Percentiles rank a stretch among this genome's conserved stretches.
Conservation (phyloP, 2,329 filamentous ascomycete genomes). For the Fusarium paranaense region DNA sequence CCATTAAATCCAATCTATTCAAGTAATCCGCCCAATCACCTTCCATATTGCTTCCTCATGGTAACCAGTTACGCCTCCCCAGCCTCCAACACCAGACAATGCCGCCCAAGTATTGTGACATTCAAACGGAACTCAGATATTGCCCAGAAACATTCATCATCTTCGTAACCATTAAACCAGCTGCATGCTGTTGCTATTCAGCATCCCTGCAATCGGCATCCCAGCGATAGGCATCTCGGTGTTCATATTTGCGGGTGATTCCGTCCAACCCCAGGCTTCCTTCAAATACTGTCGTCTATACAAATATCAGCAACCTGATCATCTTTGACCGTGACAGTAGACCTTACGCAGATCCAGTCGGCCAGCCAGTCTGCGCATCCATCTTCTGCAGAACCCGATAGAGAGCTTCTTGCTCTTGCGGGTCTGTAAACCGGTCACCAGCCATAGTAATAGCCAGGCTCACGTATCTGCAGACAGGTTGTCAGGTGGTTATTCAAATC, state of each 20-base stretch:
- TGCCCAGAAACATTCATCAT: background rate
- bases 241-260: conserved; percentile 29
- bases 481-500: background rate
- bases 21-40: background rate
- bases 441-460: conserved; percentile 47
- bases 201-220: conserved; percentile 27
- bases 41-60: background rate
- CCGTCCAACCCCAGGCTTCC: conserved; percentile 41
- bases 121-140: background rate
- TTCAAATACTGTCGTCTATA: conserved; percentile 37
- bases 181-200: conserved; percentile 23
- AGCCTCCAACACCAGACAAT: background rate
- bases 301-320: background rate
- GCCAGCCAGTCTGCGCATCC: conserved; percentile 44
- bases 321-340: rapidly evolving
- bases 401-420: conserved; percentile 52
- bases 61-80: background rate
- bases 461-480: conserved; percentile 32
- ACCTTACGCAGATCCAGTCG: conserved; percentile 44
- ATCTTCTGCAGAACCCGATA: conserved; percentile 50
- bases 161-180: background rate
- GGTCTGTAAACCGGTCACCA: conserved; percentile 54
- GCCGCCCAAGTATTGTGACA: background rate
- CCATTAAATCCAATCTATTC: background rate
- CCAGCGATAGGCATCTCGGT: conserved; percentile 37